Evolutionary conservation across 495 filamentous ascomycete genomes (phyloP), one percentile per base, ranked within the genome.

Genomic region (Neohortaea acidophila): DNA sequence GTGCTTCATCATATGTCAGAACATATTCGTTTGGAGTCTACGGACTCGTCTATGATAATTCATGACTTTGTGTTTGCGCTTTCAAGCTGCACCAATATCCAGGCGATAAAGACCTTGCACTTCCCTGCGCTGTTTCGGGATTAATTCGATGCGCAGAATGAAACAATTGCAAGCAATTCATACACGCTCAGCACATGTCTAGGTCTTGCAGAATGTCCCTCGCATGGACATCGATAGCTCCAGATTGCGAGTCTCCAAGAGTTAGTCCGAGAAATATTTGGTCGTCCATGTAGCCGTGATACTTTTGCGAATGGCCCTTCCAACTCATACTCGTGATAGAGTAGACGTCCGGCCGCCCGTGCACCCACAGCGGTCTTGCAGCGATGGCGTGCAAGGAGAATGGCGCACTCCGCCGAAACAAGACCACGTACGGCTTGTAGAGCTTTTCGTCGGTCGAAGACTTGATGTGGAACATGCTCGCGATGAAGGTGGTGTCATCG

Each of bases 341-440:
- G 11, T 70, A 41, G 66, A 70, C 68, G 22, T 64, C 58, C 11
- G 43, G 25, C 4, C 67, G 51, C 3, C 68, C 69, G 23, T 57
- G 47, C 22, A 72, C 69, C 68, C 68, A 72, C 1, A 70, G 23
- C 7, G 68, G 67, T 48, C 62, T 60, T 30, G 39, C 46, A 3
- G 68, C 70, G 9, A 73, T 51, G 7, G 54, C 65, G 44, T 66
- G 54, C 1, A 73, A 26, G 21, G 61, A 59, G 34, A 67, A 73
- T 4, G 69, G 69, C 1, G 59, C 47, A 1, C 43, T 44, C 27
- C 59, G 59, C 10, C 49, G 48, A 39, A 68, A 68, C 3, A 67
- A 53, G 48, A 72, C 55, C 18, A 63, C 60, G 39, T 70, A 72
- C 0, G 68, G 69, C 52, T 73, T 67, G 43, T 72, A 71, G 23